These are phyloP conservation scores for Ilex aquifolium DNA, from an alignment of 257 asterid genomes.

Conservation along the genomic window DNA sequence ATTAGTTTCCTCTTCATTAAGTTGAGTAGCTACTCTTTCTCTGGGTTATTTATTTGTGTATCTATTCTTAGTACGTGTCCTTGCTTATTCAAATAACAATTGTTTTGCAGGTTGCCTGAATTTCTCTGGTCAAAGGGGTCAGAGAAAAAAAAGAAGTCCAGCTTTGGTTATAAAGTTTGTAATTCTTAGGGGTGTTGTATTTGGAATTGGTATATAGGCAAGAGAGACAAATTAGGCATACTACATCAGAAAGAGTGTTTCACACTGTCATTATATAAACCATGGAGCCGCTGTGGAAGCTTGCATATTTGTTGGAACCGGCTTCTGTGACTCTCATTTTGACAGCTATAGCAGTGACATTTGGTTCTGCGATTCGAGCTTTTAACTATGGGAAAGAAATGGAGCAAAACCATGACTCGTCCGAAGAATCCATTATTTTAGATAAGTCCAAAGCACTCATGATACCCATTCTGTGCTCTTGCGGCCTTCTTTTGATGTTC, in stretches of 20 bases:
- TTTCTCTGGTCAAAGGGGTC: conserved; percentile 7
- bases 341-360: conserved; percentile 78
- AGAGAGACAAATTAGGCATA: not conserved
- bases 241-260: not conserved
- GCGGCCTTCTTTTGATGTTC: conserved; percentile 93
- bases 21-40: no score
- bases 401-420: conserved; percentile 82
- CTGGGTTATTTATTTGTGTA: not conserved
- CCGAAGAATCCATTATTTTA: conserved; percentile 83
- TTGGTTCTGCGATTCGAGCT: conserved; percentile 84
- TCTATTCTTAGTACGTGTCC: not conserved
- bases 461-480: conserved; percentile 96
- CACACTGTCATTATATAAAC: conserved; percentile 1
- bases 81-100: not conserved
- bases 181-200: not conserved
- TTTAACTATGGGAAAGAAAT: conserved; percentile 82
- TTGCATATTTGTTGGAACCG: conserved; percentile 72
- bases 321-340: conserved; percentile 66
- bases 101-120: conserved; percentile 23
- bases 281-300: conserved; percentile 80
- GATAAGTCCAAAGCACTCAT: conserved; percentile 91
- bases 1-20: no score
- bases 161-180: not conserved
- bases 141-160: conserved; percentile 2
- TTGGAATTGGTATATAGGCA: not conserved